Conservation (phyloP, 371 early-diverging fungal genomes). For the Lichtheimia ornata region DNA sequence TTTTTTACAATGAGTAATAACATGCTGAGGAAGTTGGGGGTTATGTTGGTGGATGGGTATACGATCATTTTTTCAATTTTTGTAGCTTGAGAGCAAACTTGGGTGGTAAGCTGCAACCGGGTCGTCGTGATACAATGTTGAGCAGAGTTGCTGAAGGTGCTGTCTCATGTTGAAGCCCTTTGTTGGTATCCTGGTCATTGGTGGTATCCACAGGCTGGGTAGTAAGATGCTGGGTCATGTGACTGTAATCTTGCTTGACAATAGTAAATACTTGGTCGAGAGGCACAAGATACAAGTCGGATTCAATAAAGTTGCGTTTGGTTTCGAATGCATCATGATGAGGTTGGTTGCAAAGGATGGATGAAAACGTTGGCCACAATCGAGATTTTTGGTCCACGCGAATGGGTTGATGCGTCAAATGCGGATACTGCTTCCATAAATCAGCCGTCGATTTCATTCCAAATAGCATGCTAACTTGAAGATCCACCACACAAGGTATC, state of each 20-base stretch:
- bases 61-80: conserved; percentile 14
- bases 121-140: conserved; percentile 10
- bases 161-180: background rate
- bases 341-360: no score
- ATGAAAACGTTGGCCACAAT: conserved; percentile 49
- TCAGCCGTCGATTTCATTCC: conserved; percentile 25
- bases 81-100: conserved; percentile 53
- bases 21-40: no score
- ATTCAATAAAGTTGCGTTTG: conserved; percentile 59
- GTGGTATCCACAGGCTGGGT: conserved; percentile 60
- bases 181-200: background rate
- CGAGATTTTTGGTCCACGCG: conserved; percentile 59
- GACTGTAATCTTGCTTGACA: conserved; percentile 60
- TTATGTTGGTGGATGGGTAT: background rate
- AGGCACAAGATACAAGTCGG: conserved; percentile 63
- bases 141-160: background rate
- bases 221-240: conserved; percentile 63
- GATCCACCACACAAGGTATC: no score
- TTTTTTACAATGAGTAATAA: background rate
- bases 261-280: conserved; percentile 63
- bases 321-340: conserved; percentile 58
- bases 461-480: no score
- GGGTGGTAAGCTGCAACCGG: conserved; percentile 38
- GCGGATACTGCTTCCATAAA: conserved; percentile 56
- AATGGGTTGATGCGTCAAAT: conserved; percentile 51